Conservation (phyloP, 768 basidiomycete species). For the Neoboletus brunneissimus region DNA sequence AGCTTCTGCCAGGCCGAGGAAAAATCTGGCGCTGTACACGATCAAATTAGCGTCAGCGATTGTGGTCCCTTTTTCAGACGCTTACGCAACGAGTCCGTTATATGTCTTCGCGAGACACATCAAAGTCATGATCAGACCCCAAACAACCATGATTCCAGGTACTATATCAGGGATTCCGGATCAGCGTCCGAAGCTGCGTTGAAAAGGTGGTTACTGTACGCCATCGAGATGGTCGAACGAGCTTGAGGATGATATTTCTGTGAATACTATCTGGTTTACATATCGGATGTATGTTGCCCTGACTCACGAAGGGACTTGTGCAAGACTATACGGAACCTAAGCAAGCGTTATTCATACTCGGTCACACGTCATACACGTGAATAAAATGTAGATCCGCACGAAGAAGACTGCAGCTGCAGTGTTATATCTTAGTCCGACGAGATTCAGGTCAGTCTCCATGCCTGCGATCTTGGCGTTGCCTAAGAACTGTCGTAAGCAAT, state of each 20-base stretch:
- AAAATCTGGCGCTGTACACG: conserved; percentile 33
- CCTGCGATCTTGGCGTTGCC: conserved; percentile 46
- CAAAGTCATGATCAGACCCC: conserved; percentile 38
- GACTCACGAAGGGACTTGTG: conserved; percentile 40
- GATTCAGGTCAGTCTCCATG: conserved; percentile 39
- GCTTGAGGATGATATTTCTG: conserved; percentile 39
- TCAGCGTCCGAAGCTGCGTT: conserved; percentile 1
- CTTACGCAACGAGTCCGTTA: conserved; percentile 31
- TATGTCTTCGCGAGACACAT: conserved; percentile 38
- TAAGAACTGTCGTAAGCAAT: conserved; percentile 14
- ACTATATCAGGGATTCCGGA: conserved; percentile 31
- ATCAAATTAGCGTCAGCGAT: conserved; percentile 2
- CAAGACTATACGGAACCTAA: conserved; percentile 36
- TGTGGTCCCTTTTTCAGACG: neutral
- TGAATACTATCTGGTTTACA: neutral
- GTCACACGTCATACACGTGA: neutral
- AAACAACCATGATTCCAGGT: conserved; percentile 35
- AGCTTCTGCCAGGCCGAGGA: conserved; percentile 47
- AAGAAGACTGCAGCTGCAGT: conserved; percentile 40
- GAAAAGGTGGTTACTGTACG: conserved; percentile 16
- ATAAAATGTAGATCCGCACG: conserved; percentile 13
- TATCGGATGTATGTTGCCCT: neutral
- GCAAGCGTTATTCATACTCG: neutral
- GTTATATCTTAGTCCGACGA: conserved; percentile 37
- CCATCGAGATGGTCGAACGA: conserved; percentile 34